Conservation (phyloP, 441 rosid species). For the Bocquillonia castaneifolia region DNA sequence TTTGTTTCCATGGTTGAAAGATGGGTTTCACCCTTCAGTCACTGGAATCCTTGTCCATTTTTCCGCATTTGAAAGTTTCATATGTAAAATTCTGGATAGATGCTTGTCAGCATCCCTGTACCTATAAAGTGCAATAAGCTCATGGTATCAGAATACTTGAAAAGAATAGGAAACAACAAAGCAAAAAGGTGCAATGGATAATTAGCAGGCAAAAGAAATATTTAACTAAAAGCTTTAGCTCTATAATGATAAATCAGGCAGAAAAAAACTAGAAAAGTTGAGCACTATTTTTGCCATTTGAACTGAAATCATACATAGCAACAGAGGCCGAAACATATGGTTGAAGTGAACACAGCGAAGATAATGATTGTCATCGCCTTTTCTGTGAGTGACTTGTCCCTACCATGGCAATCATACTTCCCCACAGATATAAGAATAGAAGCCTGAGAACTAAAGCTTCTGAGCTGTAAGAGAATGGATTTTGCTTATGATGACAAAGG, state of each 20-base stretch:
- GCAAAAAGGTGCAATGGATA: background rate
- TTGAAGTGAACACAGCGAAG: background rate
- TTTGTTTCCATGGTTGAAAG: background rate
- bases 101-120: background rate
- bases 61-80: constrained; percentile 3
- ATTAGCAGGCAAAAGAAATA: background rate
- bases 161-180: too few relatives aligned
- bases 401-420: constrained; percentile 12
- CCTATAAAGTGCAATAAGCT: background rate
- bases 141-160: background rate
- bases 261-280: background rate
- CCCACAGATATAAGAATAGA: background rate
- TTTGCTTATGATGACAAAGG: background rate
- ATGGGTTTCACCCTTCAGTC: background rate
- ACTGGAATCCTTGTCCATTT: background rate
- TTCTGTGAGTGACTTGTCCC: background rate
- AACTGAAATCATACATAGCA: constrained; percentile 6
- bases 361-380: constrained; percentile 18
- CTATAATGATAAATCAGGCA: background rate
- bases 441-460: background rate
- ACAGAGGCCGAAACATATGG: background rate
- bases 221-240: background rate
- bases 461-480: constrained; percentile 1
- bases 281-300: background rate
- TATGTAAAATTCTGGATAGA: background rate